Percentiles rank a stretch among this genome's conserved stretches.
Evolutionary conservation across 176 grass and related monocot genomes (phyloP).

Genomic region (Aegilops bicornis): DNA sequence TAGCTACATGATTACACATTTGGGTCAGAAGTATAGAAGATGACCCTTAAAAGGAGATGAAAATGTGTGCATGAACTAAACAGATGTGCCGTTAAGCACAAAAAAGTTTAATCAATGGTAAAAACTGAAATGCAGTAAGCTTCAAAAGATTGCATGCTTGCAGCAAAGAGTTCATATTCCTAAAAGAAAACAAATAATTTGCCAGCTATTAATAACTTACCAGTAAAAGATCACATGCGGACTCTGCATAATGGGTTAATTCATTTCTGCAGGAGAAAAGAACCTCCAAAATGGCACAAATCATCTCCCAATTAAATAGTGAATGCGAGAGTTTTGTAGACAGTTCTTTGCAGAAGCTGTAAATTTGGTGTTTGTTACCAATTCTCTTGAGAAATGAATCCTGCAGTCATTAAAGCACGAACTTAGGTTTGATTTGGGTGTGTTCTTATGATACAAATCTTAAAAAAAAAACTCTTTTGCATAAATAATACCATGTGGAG

Average conservation of each 20-base stretch:
- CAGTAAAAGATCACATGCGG: slow-evolving; percentile 65
- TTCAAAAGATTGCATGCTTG: slow-evolving; percentile 12
- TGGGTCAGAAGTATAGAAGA: slow-evolving; percentile 34
- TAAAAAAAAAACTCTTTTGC: slow-evolving; percentile 15
- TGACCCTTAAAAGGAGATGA: slow-evolving; percentile 16
- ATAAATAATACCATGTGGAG: slow-evolving; percentile 18
- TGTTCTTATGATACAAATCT: slow-evolving; percentile 11
- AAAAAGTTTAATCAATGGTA: neutral
- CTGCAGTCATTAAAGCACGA: slow-evolving; percentile 42
- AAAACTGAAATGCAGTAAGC: neutral
- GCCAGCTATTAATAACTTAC: slow-evolving; percentile 49
- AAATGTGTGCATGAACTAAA: slow-evolving; percentile 5
- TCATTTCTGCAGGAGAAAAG: slow-evolving; percentile 47
- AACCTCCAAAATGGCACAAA: slow-evolving; percentile 68
- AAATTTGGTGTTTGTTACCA: slow-evolving; percentile 66
- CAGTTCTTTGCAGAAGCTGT: slow-evolving; percentile 72
- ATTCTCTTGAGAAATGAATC: slow-evolving; percentile 88
- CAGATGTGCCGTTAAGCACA: neutral
- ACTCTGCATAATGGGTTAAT: slow-evolving; percentile 32
- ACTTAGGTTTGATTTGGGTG: slow-evolving; percentile 35
- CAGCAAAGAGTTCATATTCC: slow-evolving; percentile 5
- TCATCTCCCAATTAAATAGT: slow-evolving; percentile 77
- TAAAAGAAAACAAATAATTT: neutral
- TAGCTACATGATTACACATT: slow-evolving; percentile 47
- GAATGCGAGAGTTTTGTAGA: slow-evolving; percentile 67